Conservation (phyloP, 306 rosid genomes). For the Quercus wislizeni region DNA sequence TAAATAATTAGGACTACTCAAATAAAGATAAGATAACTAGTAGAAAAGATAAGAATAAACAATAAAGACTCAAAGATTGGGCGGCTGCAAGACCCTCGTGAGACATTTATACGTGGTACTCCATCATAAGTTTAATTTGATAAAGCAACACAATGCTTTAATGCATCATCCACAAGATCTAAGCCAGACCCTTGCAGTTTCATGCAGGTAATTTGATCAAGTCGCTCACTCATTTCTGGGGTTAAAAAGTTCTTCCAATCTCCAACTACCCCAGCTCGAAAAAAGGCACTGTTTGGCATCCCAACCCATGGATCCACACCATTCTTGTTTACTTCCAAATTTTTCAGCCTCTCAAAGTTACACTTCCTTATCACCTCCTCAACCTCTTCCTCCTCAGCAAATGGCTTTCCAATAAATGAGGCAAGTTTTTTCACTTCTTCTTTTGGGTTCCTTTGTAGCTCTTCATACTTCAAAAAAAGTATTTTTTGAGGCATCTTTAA, state of each 20-base stretch:
- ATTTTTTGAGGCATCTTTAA: conserved; percentile 13
- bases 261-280: conserved; percentile 13
- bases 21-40: too few species aligned
- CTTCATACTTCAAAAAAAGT: conserved; percentile 19
- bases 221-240: not conserved
- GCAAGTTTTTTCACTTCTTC: conserved; percentile 15
- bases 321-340: conserved; percentile 10
- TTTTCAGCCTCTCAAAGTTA: conserved; percentile 19
- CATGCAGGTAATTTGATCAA: conserved; percentile 1
- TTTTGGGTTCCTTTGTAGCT: conserved; percentile 6
- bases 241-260: conserved; percentile 11
- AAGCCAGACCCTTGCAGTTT: conserved; percentile 15
- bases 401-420: conserved; percentile 1
- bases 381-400: conserved; percentile 4
- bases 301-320: conserved; percentile 15
- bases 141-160: not conserved
- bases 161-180: not conserved
- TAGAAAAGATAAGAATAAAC: too few species aligned
- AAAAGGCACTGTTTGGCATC: conserved; percentile 16
- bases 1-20: too few species aligned
- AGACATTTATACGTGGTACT: too few species aligned
- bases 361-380: conserved; percentile 12
- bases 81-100: too few species aligned
- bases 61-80: too few species aligned
- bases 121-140: not conserved